phyloP scores from a whole-genome alignment of 106 monocot species.

The Phalaenopsis equestris region DNA sequence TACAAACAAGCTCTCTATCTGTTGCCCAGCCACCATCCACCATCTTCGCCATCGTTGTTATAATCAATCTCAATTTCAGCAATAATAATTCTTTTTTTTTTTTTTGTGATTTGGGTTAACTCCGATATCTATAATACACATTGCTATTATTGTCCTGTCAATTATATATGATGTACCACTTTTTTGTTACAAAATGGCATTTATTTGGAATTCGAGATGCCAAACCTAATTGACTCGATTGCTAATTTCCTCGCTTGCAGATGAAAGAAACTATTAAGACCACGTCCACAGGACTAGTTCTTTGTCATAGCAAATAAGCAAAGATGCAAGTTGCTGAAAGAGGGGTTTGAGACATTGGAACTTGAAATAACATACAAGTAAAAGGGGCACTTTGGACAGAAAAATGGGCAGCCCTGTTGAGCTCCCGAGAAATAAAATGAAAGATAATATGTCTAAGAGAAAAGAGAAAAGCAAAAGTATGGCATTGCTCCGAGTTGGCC shows the following conservation, averaged over 20 bases:
- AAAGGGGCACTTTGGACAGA: no score
- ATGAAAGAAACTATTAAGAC: background rate
- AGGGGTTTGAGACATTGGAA: background rate
- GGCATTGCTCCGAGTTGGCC: no score
- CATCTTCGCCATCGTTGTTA: no score
- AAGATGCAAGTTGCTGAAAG: background rate
- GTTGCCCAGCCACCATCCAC: no score
- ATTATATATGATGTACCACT: background rate
- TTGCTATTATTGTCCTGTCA: background rate
- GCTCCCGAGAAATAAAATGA: no score
- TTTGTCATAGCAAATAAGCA: background rate
- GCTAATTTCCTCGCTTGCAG: background rate
- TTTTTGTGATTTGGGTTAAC: no score
- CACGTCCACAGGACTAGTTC: background rate
- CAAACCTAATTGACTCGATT: background rate
- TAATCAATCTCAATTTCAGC: no score
- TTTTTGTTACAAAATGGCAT: background rate
- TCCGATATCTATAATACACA: background rate
- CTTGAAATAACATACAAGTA: background rate
- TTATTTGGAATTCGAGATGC: background rate
- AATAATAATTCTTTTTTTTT: no score
- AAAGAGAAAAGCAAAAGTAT: no score
- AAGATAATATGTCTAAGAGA: no score
- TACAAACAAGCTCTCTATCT: no score
- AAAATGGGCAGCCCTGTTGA: no score